phyloP scores from a whole-genome alignment of 441 rosid species.

The Populus hybrid region DNA sequence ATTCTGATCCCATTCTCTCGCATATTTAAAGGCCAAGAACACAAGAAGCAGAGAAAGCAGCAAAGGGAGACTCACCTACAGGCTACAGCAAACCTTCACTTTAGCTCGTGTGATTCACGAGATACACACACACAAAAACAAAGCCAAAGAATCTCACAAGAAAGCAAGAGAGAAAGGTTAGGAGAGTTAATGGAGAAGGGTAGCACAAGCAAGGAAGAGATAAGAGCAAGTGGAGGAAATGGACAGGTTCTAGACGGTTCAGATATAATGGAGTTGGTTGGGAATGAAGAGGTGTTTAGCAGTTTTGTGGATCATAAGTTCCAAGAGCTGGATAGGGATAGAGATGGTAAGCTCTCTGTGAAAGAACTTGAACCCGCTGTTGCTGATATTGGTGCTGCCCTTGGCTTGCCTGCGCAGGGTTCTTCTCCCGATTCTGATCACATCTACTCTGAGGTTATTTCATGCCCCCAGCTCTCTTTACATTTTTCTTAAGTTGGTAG shows the following conservation, averaged over 20 bases:
- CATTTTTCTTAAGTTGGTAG: background rate
- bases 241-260: conserved; percentile 84
- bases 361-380: conserved; percentile 87
- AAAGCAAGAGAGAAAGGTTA: conserved; percentile 15
- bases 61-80: conserved; percentile 8
- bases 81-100: conserved; percentile 13
- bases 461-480: no score
- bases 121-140: conserved; percentile 16
- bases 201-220: background rate
- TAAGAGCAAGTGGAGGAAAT: conserved; percentile 11
- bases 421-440: conserved; percentile 74
- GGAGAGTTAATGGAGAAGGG: conserved; percentile 40
- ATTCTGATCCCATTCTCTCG: background rate
- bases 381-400: conserved; percentile 89
- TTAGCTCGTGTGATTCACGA: conserved; percentile 55
- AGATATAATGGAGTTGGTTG: conserved; percentile 79
- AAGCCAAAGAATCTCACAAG: conserved; percentile 35
- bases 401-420: conserved; percentile 86
- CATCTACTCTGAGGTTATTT: conserved; percentile 72
- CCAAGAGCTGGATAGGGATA: conserved; percentile 63
- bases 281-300: conserved; percentile 70
- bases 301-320: conserved; percentile 82
- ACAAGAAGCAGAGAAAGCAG: background rate
- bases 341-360: conserved; percentile 76
- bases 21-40: conserved; percentile 3